These are phyloP conservation scores for Eucalyptus caleyi DNA, from an alignment of 345 rosid genomes.

Conservation along the genomic window DNA sequence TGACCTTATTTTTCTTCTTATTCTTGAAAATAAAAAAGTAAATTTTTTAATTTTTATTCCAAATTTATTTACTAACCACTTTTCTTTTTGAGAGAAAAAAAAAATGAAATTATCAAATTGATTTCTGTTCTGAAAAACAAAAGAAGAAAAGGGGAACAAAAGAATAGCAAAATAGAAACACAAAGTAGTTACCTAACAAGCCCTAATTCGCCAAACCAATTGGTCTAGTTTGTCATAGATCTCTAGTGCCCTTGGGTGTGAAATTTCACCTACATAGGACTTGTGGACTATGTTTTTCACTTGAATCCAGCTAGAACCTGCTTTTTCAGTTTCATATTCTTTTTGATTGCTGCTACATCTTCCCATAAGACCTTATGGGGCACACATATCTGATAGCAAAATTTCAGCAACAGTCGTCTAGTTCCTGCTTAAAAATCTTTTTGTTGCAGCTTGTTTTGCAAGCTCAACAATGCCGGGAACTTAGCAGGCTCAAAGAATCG, in stretches of 20 bases:
- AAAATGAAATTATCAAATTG: too few relatives aligned
- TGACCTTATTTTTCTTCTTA: too few relatives aligned
- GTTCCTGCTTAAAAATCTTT: background rate
- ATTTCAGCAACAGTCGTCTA: background rate
- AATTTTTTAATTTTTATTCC: too few relatives aligned
- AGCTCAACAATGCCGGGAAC: background rate
- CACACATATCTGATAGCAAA: background rate
- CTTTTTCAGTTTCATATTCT: background rate
- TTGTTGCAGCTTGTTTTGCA: background rate
- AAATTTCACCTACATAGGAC: background rate
- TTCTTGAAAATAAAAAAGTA: too few relatives aligned
- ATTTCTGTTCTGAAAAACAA: fast-evolving
- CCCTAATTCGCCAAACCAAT: background rate
- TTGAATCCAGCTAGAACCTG: background rate
- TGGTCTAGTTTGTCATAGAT: background rate
- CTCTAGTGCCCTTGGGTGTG: background rate
- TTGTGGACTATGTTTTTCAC: background rate
- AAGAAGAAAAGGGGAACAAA: too few relatives aligned
- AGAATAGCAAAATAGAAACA: too few relatives aligned
- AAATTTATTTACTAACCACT: too few relatives aligned
- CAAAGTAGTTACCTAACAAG: too few relatives aligned
- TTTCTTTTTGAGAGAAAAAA: too few relatives aligned
- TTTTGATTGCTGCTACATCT: background rate
- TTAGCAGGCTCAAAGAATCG: background rate
- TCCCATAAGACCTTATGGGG: background rate